Evolutionary conservation across 2,329 filamentous ascomycete genomes (phyloP).

Genomic region (Fusarium papillatum): DNA sequence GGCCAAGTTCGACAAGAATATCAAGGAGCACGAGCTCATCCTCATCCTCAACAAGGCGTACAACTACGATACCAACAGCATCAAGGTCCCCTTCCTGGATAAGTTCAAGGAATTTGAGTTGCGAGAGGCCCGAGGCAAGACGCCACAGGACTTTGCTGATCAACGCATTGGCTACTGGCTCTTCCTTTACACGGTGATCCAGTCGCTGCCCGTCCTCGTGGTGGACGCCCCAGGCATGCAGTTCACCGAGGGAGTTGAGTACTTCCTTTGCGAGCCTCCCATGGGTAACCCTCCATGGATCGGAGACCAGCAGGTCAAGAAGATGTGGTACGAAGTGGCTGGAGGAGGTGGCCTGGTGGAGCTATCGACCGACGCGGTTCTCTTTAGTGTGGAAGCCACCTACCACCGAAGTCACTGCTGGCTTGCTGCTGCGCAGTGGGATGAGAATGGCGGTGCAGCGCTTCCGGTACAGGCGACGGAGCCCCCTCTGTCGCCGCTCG

Average conservation of each 20-base stretch:
- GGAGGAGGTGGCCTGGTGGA: conserved; percentile 72
- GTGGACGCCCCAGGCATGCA: conserved; percentile 80
- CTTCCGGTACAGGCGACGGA: conserved; percentile 44
- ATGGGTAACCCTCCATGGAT: conserved; percentile 82
- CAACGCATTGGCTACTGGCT: conserved; percentile 84
- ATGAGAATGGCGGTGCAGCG: conserved; percentile 49
- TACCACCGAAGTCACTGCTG: conserved; percentile 71
- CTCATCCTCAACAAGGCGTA: conserved; percentile 85
- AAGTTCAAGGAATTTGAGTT: conserved; percentile 80
- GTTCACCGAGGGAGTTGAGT: conserved; percentile 80
- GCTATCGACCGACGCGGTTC: conserved; percentile 70
- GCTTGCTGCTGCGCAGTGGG: conserved; percentile 66
- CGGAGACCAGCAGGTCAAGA: conserved; percentile 72
- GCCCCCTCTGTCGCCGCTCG: conserved; percentile 53
- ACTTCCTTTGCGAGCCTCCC: conserved; percentile 84
- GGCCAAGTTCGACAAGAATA: conserved; percentile 76
- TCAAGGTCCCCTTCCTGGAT: conserved; percentile 73
- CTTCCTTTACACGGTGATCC: conserved; percentile 83
- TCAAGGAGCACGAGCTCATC: conserved; percentile 84
- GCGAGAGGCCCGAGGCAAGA: conserved; percentile 75
- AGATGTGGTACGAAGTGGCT: conserved; percentile 82
- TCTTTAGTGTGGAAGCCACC: conserved; percentile 72
- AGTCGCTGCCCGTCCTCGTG: conserved; percentile 83
- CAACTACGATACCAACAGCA: conserved; percentile 78
- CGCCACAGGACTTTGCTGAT: conserved; percentile 76